Percentiles rank a stretch among this genome's conserved stretches.
Evolutionary conservation across 1,284 basidiomycete genomes (phyloP).

Genomic region (Apiotrichum akiyoshidainum): DNA sequence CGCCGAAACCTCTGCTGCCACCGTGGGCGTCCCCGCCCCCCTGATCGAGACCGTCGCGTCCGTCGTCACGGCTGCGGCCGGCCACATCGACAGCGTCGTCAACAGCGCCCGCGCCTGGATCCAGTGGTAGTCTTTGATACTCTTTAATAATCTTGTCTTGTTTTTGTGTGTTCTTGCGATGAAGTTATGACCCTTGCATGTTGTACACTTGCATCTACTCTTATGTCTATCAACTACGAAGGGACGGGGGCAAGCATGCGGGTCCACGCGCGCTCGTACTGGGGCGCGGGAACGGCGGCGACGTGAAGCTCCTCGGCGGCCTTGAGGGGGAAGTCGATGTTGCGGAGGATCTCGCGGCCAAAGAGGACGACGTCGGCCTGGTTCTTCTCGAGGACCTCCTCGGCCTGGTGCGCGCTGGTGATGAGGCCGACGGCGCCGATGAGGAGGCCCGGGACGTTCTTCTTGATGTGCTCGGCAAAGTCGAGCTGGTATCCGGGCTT

Average conservation of each 20-base stretch:
- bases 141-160: background rate
- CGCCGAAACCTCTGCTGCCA: background rate
- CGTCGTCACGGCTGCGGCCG: background rate
- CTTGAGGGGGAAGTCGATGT: slow-evolving; percentile 49
- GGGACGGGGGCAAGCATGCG: slow-evolving; percentile 41
- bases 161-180: too few species aligned
- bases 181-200: too few species aligned
- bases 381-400: slow-evolving; percentile 62
- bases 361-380: slow-evolving; percentile 68
- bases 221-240: too few species aligned
- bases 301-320: slow-evolving; percentile 45
- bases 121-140: background rate
- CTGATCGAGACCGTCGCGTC: background rate
- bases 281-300: slow-evolving; percentile 45
- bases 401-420: slow-evolving; percentile 62
- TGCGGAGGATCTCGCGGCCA: slow-evolving; percentile 58
- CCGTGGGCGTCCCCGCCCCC: background rate
- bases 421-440: slow-evolving; percentile 73
- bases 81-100: background rate
- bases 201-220: too few species aligned
- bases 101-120: background rate
- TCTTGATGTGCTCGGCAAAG: slow-evolving; percentile 67
- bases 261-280: slow-evolving; percentile 56
- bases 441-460: slow-evolving; percentile 58
- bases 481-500: slow-evolving; percentile 67